Evolutionary conservation across 257 asterid genomes (phyloP), one percentile per base, ranked within the genome.

Genomic region (Petrea volubilis): DNA sequence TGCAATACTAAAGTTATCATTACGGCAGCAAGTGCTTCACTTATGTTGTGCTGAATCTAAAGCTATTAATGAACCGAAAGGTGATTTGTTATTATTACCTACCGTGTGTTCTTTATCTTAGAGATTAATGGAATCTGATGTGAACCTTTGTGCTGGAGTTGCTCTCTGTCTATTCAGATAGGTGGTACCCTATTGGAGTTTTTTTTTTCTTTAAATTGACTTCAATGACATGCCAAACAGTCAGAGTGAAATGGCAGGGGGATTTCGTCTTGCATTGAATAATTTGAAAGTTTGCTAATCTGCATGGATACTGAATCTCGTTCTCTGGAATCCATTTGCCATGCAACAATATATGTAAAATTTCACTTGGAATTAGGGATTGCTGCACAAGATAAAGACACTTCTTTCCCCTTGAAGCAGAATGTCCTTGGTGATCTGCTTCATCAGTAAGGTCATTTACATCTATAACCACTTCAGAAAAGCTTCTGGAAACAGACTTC

Each of bases 11-110:
- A 89, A 80, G 74, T 79, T 94, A 70, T 94, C 98, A 58, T 67
- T 94, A 72, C 83, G 97, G 79, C 86, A 82, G 74, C 99, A 94
- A 77, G 73, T 92, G 63, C 99, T 94, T 78, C 85, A 77, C 65
- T 80, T 91, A 44, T 84, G 92, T 78, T 94, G 97, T 74, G 90
- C 99, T 57, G 90, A 89, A 77, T 91, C 96, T 78, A 94, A 82
- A 87, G 89, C 90, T 70, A 90, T 94, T 49, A 94, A 91, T 70
- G 99, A 94, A 43, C 99, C 99, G 43, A 94, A 77, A 88, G 95
- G 98, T 91, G 61, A 68, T 75, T 63, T 70, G 23, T 63, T 65
- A 72, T 64, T 58, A 58, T 67, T 65, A 31, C 68, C 72, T 55
- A 15, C 47, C 68, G 29, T 12, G 11, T 21, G n/a, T 72, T 65